Evolutionary conservation across 2,329 filamentous ascomycete species (phyloP), one percentile per base, ranked within the genome.

Genomic region (Fusarium napiforme): DNA sequence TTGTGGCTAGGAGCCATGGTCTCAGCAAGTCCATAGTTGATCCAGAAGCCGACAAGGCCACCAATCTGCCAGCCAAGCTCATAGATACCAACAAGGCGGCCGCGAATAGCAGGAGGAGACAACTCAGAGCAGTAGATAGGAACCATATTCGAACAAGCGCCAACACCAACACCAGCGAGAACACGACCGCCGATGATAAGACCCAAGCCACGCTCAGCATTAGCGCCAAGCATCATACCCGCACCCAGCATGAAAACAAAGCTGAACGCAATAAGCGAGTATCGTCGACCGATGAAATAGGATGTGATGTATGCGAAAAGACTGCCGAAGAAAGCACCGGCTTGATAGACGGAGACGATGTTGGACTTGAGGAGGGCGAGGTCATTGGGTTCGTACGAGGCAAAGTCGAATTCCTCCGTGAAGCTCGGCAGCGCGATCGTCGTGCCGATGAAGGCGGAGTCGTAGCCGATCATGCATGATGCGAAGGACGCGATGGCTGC

Each of bases 311-410:
- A 95, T 53, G 90, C 92, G 67, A 88, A 87, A 37, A 94, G 82
- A n/a, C 91, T 89, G 50, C 93, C 93, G 75, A 96, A 95, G 84
- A 96, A 95, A 64, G 93, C 93, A 63, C 93, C 93, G 18, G 93
- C 93, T 82, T 96, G 93, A 83, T 94, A 95, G 64, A 92, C 89
- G 23, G 92, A 94, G 67, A 95, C 93, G 67, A 95, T 94, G 80
- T 95, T 95, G 76, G 91, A 85, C 77, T 90, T 91, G 55, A 93
- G 84, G 8, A 93, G 82, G 40, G 90, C 87, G 36, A 90, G 83
- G 21, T 88, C 78, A 5, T 77, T 60, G 1, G 79, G 59, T 16
- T 79, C 81, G 82, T 91, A 88, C 5, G 82, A 77, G 3, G 80
- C 83, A 75, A 95, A 91, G 18, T 84, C 77, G 80, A 96, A 96